Base-by-base conservation (phyloP, 352 stramenopile species). In the Phytophthora podocarpi region DNA sequence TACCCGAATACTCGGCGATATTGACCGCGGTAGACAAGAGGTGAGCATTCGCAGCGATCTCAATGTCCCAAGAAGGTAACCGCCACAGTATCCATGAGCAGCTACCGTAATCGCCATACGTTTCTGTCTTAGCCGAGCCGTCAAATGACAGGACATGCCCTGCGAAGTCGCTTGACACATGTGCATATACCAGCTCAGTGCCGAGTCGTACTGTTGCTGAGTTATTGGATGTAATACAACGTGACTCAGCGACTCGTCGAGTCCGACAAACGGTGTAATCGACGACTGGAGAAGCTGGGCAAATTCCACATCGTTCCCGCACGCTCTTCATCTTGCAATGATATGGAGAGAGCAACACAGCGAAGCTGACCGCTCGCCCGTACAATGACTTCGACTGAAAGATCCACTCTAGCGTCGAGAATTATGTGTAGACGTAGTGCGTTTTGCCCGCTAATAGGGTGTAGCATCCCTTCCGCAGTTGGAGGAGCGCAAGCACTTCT, bases 31-130 rank as follows among this genome's bases (percentile, higher is more conserved):
- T 52, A 2, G 52, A 34, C 41, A 21, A 46, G 5, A 57, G 35
- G 28, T 51, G n/a, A 13, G 20, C 37, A 32, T 27, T 57, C 36
- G 35, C 48, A 46, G 48, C 35, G 26, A 57, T 57, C 48, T 23
- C 48, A 47, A 57, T 57, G 35, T 13, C 12, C 35, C 48, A 47
- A 4, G 1, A 2, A 5, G 48, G 36, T 0, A 57, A 28, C n/a
- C n/a, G 12, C n/a, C 2, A 36, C 10, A 36, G 31, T 36, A 36
- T 36, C 10, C 5, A 36, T 13, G 31, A 36, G 31, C 31, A 36
- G n/a, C 31, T 36, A 4, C 31, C 31, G n/a, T 15, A 15, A 36
- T 13, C 9, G 5, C 9, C 4, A 15, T 36, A 15, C 31, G 12
- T 36, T 13, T 36, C 31, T 7, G 31, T 36, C 9, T 5, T 5